Conservation (phyloP, 2,329 filamentous ascomycete species). For the Berkeleyomyces rouxiae region DNA sequence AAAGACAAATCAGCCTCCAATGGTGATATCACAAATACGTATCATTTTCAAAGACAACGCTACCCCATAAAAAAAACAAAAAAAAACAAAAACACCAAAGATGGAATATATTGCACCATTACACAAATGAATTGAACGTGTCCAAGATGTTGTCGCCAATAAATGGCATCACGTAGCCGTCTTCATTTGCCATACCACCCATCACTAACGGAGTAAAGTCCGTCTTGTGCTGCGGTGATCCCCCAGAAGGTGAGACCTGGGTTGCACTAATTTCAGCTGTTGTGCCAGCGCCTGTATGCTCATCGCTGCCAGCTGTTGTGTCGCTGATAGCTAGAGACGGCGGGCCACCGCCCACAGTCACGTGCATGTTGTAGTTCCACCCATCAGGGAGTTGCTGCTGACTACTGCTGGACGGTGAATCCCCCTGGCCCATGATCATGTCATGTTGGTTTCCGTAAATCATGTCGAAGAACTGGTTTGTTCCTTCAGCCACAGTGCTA, state of each 20-base stretch:
- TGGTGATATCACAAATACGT: no score
- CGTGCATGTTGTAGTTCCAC: slow-evolving; percentile 5
- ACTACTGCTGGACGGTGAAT: neutral
- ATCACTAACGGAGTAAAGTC: neutral
- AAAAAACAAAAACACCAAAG: neutral
- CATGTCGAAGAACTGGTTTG: slow-evolving; percentile 3
- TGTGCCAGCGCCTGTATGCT: neutral
- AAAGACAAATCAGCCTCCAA: no score
- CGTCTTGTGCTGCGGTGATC: neutral
- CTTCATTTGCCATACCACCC: neutral
- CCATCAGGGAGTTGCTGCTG: neutral
- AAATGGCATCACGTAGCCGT: neutral
- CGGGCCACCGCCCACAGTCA: slow-evolving; percentile 2
- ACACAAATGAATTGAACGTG: neutral
- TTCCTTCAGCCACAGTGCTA: neutral
- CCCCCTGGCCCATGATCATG: neutral
- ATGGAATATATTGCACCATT: neutral
- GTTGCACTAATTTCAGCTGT: neutral
- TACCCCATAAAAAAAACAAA: neutral
- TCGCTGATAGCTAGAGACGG: slow-evolving; percentile 5
- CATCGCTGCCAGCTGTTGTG: neutral
- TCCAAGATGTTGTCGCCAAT: neutral
- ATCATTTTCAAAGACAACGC: neutral
- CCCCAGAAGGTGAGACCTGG: neutral
- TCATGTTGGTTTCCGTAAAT: slow-evolving; percentile 9